phyloP scores from a whole-genome alignment of 768 basidiomycete species.

The Xanthoconium purpureum region DNA sequence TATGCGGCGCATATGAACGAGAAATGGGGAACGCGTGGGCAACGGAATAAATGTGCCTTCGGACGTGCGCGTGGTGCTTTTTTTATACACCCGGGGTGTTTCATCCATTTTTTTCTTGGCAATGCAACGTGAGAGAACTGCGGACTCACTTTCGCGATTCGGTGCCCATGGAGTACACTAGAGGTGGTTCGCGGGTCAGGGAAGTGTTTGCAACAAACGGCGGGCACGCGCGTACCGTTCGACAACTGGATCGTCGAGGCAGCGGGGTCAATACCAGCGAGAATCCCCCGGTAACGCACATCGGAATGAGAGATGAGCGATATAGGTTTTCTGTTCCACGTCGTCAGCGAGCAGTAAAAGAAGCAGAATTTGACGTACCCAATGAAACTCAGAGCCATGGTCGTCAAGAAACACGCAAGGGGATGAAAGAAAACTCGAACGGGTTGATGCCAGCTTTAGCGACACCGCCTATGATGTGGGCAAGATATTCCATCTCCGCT shows the following conservation, averaged over 20 bases:
- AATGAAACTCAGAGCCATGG: conserved; percentile 74
- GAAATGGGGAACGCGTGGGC: conserved; percentile 35
- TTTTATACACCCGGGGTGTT: conserved; percentile 42
- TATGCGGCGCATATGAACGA: background rate
- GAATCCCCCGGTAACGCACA: conserved; percentile 85
- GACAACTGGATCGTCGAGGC: conserved; percentile 86
- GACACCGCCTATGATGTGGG: conserved; percentile 9
- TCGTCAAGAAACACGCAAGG: conserved; percentile 14
- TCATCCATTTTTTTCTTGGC: conserved; percentile 29
- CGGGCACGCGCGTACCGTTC: conserved; percentile 53
- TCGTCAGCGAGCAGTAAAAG: conserved; percentile 7
- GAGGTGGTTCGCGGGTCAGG: background rate
- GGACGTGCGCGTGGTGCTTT: conserved; percentile 35
- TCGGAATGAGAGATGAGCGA: conserved; percentile 89
- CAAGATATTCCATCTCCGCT: conserved; percentile 29
- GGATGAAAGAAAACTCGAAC: conserved; percentile 20
- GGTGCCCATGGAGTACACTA: conserved; percentile 86
- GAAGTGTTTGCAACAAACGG: background rate
- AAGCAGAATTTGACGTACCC: conserved; percentile 43
- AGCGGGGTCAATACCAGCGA: conserved; percentile 81
- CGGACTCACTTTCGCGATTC: conserved; percentile 70
- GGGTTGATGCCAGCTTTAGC: conserved; percentile 8
- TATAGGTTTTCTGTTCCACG: conserved; percentile 68
- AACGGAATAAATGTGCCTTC: conserved; percentile 50
- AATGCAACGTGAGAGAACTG: background rate